Conservation (phyloP, 176 grass and related monocot species). For the Cenchrus purpureus region DNA sequence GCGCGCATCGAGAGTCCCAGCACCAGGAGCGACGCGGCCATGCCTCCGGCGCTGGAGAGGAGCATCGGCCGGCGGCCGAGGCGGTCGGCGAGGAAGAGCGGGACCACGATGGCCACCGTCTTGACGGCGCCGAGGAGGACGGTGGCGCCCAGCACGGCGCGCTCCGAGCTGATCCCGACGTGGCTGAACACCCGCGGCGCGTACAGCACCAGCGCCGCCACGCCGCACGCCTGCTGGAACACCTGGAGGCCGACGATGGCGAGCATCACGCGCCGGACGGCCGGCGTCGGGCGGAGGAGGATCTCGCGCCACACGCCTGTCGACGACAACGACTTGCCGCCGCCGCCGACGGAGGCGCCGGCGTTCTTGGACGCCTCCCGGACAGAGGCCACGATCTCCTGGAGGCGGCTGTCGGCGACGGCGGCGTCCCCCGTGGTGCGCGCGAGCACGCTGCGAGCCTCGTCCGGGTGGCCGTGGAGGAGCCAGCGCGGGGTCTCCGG, state of each 20-base stretch:
- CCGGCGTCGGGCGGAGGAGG: conserved; percentile 44
- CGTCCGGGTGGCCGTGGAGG: conserved; percentile 53
- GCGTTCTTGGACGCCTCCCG: conserved; percentile 8
- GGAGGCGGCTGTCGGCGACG: conserved; percentile 44
- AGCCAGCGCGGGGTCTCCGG: conserved; percentile 83
- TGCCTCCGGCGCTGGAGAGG: conserved; percentile 57
- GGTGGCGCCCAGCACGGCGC: conserved; percentile 46
- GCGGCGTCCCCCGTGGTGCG: conserved; percentile 45
- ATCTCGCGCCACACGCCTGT: conserved; percentile 54
- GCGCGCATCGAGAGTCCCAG: conserved; percentile 34
- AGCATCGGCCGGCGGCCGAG: conserved; percentile 70
- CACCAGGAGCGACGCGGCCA: conserved; percentile 46
- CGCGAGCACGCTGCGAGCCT: conserved; percentile 44
- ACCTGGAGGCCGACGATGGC: conserved; percentile 63
- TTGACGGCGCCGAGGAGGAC: conserved; percentile 55
- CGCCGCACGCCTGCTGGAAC: conserved; percentile 76
- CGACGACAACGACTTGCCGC: not conserved
- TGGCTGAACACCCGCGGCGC: conserved; percentile 63
- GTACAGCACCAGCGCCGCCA: conserved; percentile 64
- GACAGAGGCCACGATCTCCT: conserved; percentile 40
- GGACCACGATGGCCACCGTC: conserved; percentile 51
- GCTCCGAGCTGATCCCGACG: conserved; percentile 45
- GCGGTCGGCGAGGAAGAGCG: conserved; percentile 59
- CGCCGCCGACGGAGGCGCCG: not conserved
- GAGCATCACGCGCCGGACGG: conserved; percentile 46